These are phyloP conservation scores for Debaryomyces coudertii DNA, from an alignment of 1,139 yeast genomes.

Conservation along the genomic window DNA sequence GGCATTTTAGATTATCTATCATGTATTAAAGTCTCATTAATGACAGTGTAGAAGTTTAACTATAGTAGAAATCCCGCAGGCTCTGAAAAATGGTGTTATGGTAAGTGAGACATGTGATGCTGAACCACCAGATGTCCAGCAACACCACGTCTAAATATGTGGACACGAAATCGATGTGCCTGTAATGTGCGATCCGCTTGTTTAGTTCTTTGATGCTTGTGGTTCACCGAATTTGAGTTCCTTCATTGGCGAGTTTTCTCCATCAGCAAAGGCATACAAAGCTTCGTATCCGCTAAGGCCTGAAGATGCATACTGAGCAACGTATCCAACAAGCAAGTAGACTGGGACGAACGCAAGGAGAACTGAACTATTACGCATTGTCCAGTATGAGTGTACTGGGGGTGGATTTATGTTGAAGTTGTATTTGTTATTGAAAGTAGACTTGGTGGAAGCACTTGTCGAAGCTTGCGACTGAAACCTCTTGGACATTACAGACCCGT, in stretches of 20 bases:
- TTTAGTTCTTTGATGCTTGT: conserved; percentile 23
- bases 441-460: conserved; percentile 23
- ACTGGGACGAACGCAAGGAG: conserved; percentile 45
- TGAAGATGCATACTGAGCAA: conserved; percentile 36
- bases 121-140: neutral
- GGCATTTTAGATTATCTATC: neutral
- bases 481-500: conserved; percentile 17
- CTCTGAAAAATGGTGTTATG: conserved; percentile 1
- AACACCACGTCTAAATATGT: neutral
- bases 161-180: neutral
- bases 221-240: conserved; percentile 43
- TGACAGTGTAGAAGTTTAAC: neutral
- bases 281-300: conserved; percentile 37
- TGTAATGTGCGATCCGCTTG: neutral
- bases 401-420: conserved; percentile 51
- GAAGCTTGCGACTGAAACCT: conserved; percentile 40
- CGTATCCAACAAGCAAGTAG: conserved; percentile 38
- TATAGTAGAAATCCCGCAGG: neutral
- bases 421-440: conserved; percentile 45
- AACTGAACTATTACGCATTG: conserved; percentile 40
- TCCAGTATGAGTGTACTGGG: conserved; percentile 54
- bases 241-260: conserved; percentile 44
- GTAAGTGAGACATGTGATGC: neutral
- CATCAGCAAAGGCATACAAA: conserved; percentile 37
- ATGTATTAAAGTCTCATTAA: conserved; percentile 6